Conservation (phyloP, 2,329 filamentous ascomycete species). For the Phialocephala subalpina region DNA sequence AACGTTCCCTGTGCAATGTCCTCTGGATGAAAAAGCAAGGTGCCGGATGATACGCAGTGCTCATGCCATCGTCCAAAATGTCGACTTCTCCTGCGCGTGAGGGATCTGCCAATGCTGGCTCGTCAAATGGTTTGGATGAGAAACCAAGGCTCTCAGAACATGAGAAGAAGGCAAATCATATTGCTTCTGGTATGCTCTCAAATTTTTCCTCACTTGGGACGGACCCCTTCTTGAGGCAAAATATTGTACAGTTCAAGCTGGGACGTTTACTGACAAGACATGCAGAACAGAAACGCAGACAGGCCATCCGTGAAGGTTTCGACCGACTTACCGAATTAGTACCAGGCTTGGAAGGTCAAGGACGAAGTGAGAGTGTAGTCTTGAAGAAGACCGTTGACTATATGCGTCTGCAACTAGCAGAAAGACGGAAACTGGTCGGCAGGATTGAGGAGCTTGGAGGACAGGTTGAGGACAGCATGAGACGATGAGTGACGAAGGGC, state of each 20-base stretch:
- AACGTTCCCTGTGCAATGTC: constrained; percentile 12
- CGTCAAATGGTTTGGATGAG: constrained; percentile 48
- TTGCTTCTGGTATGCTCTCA: constrained; percentile 57
- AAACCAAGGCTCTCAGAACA: constrained; percentile 72
- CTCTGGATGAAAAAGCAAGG: constrained; percentile 2
- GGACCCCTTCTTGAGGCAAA: neutral
- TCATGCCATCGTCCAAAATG: constrained; percentile 27
- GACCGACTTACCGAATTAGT: constrained; percentile 73
- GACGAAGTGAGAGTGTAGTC: constrained; percentile 73
- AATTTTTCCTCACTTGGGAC: neutral
- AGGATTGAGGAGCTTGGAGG: constrained; percentile 60
- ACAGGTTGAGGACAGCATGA: constrained; percentile 47
- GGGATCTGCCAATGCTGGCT: constrained; percentile 39
- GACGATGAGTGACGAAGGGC: constrained; percentile 21
- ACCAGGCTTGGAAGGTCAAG: constrained; percentile 73
- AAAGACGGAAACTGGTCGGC: constrained; percentile 56
- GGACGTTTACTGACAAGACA: constrained; percentile 16
- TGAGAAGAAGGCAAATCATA: constrained; percentile 79
- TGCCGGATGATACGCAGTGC: constrained; percentile 20
- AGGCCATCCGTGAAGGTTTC: constrained; percentile 71
- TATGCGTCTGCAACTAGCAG: constrained; percentile 57
- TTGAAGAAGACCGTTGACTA: constrained; percentile 65
- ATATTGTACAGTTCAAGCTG: neutral
- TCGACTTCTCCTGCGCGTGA: constrained; percentile 38
- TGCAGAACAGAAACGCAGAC: constrained; percentile 57